Conservation (phyloP, 345 rosid species). For the Gossypium raimondii region DNA sequence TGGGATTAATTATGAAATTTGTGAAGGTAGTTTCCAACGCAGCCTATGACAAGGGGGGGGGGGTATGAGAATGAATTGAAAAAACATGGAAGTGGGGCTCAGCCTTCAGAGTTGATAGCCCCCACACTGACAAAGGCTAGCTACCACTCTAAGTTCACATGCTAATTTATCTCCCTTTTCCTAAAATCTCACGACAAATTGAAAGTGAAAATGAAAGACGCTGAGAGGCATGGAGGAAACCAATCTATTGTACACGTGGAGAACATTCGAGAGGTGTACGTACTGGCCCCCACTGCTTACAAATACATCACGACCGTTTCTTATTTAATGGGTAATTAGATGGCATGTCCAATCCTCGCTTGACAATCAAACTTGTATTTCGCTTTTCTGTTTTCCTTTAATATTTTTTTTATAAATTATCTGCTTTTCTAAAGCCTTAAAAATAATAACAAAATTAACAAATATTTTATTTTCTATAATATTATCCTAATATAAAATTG, state of each 20-base stretch:
- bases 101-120: neutral
- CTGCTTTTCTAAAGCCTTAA: too few relatives aligned
- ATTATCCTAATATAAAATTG: too few relatives aligned
- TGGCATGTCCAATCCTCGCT: neutral
- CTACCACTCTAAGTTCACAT: constrained; percentile 17
- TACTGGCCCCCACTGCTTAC: neutral
- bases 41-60: too few relatives aligned
- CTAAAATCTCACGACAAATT: constrained; percentile 12
- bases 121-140: constrained; percentile 22
- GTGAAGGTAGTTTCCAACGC: too few relatives aligned
- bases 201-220: neutral
- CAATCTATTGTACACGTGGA: neutral
- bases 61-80: neutral
- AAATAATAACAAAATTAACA: too few relatives aligned
- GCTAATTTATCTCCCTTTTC: constrained; percentile 16
- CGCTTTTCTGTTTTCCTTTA: neutral
- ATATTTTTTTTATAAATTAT: too few relatives aligned
- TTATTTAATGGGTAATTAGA: neutral
- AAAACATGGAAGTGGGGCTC: neutral
- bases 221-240: neutral
- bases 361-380: neutral
- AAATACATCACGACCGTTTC: neutral
- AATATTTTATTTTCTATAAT: too few relatives aligned
- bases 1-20: too few relatives aligned
- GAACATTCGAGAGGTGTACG: neutral